Conservation (phyloP, 169 alveolate genomes). For the Eimeria falciformis region DNA sequence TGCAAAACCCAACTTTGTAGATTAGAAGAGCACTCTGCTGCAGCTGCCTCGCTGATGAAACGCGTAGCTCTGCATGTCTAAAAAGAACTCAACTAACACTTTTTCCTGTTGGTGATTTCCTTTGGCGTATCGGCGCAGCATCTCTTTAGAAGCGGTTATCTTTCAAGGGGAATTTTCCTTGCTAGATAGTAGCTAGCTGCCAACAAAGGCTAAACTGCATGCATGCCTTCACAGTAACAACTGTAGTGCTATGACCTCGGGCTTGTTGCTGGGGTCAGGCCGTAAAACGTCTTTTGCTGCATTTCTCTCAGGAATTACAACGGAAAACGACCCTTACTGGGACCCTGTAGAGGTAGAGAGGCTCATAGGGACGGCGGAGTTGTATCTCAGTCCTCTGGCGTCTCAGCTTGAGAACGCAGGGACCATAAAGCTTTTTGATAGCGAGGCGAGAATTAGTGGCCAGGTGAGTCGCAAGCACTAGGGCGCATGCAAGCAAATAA, state of each 20-base stretch:
- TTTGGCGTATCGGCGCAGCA: too few species aligned
- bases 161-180: too few species aligned
- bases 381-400: conserved; percentile 54
- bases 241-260: not conserved
- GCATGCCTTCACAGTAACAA: not conserved
- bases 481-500: too few species aligned
- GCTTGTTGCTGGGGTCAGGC: not conserved
- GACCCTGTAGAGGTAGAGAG: conserved; percentile 38
- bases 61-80: too few species aligned
- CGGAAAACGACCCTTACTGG: conserved; percentile 63
- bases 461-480: not conserved
- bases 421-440: conserved; percentile 34
- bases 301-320: conserved; percentile 5
- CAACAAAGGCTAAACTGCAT: not conserved
- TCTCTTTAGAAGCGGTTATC: too few species aligned
- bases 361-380: conserved; percentile 44
- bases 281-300: not conserved
- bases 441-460: conserved; percentile 15
- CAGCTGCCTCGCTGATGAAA: too few species aligned
- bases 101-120: too few species aligned
- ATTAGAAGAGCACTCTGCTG: too few species aligned
- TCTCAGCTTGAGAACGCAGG: conserved; percentile 53
- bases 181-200: not conserved
- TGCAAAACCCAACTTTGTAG: too few species aligned
- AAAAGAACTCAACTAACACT: too few species aligned